Evolutionary conservation across 306 rosid species (phyloP).

Genomic region (Prunus salicina): DNA sequence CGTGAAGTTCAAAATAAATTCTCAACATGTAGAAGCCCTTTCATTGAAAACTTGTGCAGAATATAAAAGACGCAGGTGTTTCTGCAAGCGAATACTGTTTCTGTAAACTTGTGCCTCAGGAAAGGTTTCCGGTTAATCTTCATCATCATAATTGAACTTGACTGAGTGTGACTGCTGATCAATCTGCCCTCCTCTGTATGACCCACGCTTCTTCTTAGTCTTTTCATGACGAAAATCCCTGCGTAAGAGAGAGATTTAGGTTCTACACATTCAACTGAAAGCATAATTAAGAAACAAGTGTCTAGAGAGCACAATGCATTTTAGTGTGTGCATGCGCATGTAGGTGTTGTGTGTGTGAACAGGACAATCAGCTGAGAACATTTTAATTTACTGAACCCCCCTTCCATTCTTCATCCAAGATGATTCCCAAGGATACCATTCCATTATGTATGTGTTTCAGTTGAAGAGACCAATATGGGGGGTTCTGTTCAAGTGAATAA

Average conservation of each 20-base stretch:
- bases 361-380: background rate
- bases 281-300: background rate
- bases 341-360: background rate
- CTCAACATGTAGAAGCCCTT: background rate
- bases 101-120: background rate
- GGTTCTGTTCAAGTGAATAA: background rate
- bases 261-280: background rate
- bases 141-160: slow-evolving; percentile 81
- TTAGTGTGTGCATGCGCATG: background rate
- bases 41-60: background rate
- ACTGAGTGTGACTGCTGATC: slow-evolving; percentile 82
- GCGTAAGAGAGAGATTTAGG: slow-evolving; percentile 2
- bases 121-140: slow-evolving; percentile 39
- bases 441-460: no score
- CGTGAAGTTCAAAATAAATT: background rate
- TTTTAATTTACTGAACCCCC: background rate
- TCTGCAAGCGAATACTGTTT: background rate
- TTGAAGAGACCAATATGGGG: background rate
- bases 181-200: slow-evolving; percentile 82
- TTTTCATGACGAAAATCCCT: slow-evolving; percentile 97
- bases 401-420: background rate
- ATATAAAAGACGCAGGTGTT: background rate
- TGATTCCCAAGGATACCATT: background rate
- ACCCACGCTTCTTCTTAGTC: slow-evolving; percentile 97
- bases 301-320: background rate